phyloP scores from a whole-genome alignment of 805 yeast genomes.

The Metschnikowia baotianmanensis region DNA sequence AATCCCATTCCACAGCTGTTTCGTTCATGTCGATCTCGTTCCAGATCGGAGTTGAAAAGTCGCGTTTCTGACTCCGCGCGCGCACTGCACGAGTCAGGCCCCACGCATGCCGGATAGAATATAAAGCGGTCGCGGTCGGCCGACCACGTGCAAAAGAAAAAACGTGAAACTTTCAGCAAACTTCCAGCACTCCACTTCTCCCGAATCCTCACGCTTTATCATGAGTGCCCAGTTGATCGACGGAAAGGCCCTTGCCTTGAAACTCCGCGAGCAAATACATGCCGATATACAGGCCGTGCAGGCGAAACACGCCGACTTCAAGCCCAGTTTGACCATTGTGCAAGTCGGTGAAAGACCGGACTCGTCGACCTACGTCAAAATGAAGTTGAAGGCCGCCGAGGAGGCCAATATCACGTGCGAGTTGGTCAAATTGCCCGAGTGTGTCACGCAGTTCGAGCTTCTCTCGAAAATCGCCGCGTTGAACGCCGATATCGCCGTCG shows the following conservation, averaged over 20 bases:
- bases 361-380: conserved; percentile 75
- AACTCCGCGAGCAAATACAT: conserved; percentile 38
- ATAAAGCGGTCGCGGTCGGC: too few species aligned
- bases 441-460: conserved; percentile 54
- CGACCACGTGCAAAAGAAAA: too few species aligned
- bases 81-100: too few species aligned
- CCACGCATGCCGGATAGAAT: too few species aligned
- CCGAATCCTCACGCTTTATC: not conserved
- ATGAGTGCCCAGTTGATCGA: conserved; percentile 40
- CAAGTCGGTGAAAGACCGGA: conserved; percentile 80
- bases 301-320: conserved; percentile 49
- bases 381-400: conserved; percentile 75
- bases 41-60: too few species aligned
- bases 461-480: conserved; percentile 52
- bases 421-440: conserved; percentile 56
- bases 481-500: conserved; percentile 58
- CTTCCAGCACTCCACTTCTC: not conserved
- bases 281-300: conserved; percentile 42
- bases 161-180: not conserved
- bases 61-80: too few species aligned
- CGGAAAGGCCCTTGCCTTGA: conserved; percentile 44
- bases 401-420: conserved; percentile 66
- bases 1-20: too few species aligned
- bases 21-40: too few species aligned
- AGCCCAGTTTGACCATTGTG: conserved; percentile 65